Evolutionary conservation across 352 stramenopile species (phyloP).

Genomic region (Aphanomyces euteiches): DNA sequence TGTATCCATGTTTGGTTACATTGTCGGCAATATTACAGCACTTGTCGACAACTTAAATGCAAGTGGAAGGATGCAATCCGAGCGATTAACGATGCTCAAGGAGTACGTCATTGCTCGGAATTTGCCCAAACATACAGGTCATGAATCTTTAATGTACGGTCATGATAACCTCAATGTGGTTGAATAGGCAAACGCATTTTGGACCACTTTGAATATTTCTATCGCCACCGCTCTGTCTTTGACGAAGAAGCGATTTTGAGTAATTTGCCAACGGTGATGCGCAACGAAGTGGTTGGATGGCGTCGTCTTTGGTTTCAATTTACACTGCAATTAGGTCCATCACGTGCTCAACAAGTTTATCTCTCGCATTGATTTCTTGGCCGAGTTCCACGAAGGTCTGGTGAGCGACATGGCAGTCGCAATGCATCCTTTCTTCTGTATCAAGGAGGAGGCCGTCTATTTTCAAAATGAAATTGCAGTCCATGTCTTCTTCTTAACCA

Average conservation of each 20-base stretch:
- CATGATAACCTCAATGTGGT: not conserved
- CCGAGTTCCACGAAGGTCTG: conserved; percentile 66
- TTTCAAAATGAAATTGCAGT: conserved; percentile 78
- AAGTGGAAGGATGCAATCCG: conserved; percentile 56
- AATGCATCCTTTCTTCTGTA: conserved; percentile 64
- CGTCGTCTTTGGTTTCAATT: not conserved
- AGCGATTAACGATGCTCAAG: conserved; percentile 71
- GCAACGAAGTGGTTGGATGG: conserved; percentile 66
- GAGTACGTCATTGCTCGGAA: conserved; percentile 80
- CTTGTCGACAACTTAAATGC: conserved; percentile 80
- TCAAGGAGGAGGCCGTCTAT: conserved; percentile 78
- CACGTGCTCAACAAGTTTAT: conserved; percentile 68
- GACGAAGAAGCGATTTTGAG: conserved; percentile 62
- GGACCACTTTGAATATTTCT: conserved; percentile 82
- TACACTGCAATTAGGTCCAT: conserved; percentile 48
- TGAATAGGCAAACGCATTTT: conserved; percentile 61
- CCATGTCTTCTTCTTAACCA: conserved; percentile 79
- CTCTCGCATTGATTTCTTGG: conserved; percentile 64
- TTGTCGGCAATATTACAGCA: conserved; percentile 75
- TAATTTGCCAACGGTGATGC: conserved; percentile 64
- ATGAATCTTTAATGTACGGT: not conserved
- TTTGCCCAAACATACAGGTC: conserved; percentile 50
- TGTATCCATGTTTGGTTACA: conserved; percentile 84
- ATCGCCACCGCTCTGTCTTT: conserved; percentile 80
- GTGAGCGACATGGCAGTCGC: conserved; percentile 79